phyloP scores from a whole-genome alignment of 257 asterid species.

The Thymus quinquecostatus region DNA sequence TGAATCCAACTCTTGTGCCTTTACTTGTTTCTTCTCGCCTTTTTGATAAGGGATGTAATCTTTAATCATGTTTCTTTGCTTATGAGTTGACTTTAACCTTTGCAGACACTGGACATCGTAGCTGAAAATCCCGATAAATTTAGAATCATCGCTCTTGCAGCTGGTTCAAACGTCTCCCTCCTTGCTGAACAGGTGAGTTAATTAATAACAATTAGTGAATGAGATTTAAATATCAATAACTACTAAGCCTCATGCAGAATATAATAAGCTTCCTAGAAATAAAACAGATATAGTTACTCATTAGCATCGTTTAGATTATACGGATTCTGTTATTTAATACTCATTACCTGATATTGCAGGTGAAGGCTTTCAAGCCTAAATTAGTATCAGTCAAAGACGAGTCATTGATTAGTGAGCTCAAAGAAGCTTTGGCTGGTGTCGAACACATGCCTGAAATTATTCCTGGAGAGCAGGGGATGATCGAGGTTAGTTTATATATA shows the following conservation, averaged over 20 bases:
- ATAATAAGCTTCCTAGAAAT: background rate
- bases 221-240: too few species aligned
- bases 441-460: slow-evolving; percentile 89
- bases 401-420: slow-evolving; percentile 73
- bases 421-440: slow-evolving; percentile 81
- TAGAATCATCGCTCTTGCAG: slow-evolving; percentile 91
- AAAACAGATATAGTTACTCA: too few species aligned
- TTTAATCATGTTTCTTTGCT: slow-evolving; percentile 23
- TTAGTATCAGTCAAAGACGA: slow-evolving; percentile 82
- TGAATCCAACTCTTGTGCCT: background rate
- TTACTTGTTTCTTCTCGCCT: slow-evolving; percentile 11
- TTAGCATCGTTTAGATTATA: too few species aligned
- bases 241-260: background rate
- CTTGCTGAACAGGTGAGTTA: slow-evolving; percentile 92
- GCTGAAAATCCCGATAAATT: slow-evolving; percentile 95
- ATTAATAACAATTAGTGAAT: background rate
- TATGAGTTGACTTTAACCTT: slow-evolving; percentile 30
- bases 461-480: slow-evolving; percentile 90
- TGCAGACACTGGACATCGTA: slow-evolving; percentile 92
- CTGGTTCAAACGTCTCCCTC: slow-evolving; percentile 97
- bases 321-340: background rate
- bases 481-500: slow-evolving; percentile 65
- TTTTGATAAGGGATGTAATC: slow-evolving; percentile 7
- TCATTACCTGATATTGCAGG: slow-evolving; percentile 47
- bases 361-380: slow-evolving; percentile 81